Percentiles rank a stretch among this genome's conserved stretches.
phyloP scores from a whole-genome alignment of 768 basidiomycete genomes.

The Calvatia gigantea region DNA sequence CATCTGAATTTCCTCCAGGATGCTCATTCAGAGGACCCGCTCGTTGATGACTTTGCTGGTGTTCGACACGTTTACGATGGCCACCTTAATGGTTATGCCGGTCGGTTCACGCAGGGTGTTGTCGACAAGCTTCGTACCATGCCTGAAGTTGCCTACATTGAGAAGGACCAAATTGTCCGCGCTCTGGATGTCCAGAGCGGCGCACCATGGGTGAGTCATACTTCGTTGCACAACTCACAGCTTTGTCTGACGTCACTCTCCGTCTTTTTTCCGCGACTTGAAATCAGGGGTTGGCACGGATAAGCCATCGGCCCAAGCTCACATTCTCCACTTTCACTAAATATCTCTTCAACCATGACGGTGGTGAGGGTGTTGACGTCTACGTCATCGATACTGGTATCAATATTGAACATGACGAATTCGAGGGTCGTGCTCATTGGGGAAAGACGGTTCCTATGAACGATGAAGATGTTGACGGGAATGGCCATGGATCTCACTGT shows the following conservation, averaged over 20 bases:
- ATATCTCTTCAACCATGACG: constrained; percentile 67
- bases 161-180: constrained; percentile 91
- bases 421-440: constrained; percentile 88
- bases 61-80: constrained; percentile 75
- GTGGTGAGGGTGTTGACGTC: constrained; percentile 94
- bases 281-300: constrained; percentile 85
- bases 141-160: constrained; percentile 91
- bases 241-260: constrained; percentile 12
- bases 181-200: constrained; percentile 63
- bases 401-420: constrained; percentile 80
- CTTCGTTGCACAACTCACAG: not conserved
- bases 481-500: constrained; percentile 95
- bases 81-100: constrained; percentile 76
- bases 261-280: constrained; percentile 1
- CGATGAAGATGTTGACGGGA: constrained; percentile 86
- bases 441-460: constrained; percentile 86
- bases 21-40: constrained; percentile 53
- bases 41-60: constrained; percentile 48
- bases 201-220: constrained; percentile 79
- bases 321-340: constrained; percentile 78
- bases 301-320: constrained; percentile 82
- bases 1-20: constrained; percentile 76
- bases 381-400: constrained; percentile 89
- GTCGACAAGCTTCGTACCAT: constrained; percentile 73
- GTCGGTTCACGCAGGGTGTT: constrained; percentile 65